A percentile compares a stretch with the other conserved stretches of the same genome.
Conservation (phyloP, 805 yeast genomes). For the Grigorovia transvaalensis region DNA sequence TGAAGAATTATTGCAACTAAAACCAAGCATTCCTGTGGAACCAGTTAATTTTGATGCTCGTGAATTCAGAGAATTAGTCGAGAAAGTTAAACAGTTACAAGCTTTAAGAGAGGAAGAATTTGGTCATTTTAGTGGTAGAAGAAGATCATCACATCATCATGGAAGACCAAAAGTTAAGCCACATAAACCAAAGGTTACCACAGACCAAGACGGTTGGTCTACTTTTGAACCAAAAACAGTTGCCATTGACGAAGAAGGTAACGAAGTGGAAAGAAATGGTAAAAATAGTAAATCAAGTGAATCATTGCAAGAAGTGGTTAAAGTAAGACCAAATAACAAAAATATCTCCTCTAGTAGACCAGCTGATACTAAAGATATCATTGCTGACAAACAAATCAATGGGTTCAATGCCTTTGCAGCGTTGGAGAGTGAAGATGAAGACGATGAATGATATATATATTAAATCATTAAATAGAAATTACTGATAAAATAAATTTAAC, state of each 20-base stretch:
- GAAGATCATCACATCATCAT: conserved; percentile 43
- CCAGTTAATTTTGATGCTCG: conserved; percentile 56
- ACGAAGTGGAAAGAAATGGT: conserved; percentile 20
- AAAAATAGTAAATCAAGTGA: conserved; percentile 5
- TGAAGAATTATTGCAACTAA: conserved; percentile 53
- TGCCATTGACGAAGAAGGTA: conserved; percentile 9
- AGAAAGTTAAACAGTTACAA: conserved; percentile 46
- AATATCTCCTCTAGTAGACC: conserved; percentile 67
- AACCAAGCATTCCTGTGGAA: conserved; percentile 45
- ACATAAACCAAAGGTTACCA: conserved; percentile 38
- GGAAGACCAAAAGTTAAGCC: conserved; percentile 48
- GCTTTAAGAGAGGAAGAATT: conserved; percentile 28
- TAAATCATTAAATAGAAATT: background rate
- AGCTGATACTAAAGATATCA: conserved; percentile 60
- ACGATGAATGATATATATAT: conserved; percentile 21
- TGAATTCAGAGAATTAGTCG: conserved; percentile 56
- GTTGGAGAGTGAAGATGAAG: conserved; percentile 49
- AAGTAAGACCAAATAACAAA: conserved; percentile 61
- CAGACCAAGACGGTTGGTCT: conserved; percentile 81
- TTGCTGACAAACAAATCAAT: conserved; percentile 54
- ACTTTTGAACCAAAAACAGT: conserved; percentile 42
- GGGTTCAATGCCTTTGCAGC: conserved; percentile 79
- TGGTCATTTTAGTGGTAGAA: conserved; percentile 46
- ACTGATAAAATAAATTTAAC: background rate
- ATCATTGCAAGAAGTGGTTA: conserved; percentile 36